Conservation (phyloP, 1,284 basidiomycete genomes). For the Austropuccinia psidii region DNA sequence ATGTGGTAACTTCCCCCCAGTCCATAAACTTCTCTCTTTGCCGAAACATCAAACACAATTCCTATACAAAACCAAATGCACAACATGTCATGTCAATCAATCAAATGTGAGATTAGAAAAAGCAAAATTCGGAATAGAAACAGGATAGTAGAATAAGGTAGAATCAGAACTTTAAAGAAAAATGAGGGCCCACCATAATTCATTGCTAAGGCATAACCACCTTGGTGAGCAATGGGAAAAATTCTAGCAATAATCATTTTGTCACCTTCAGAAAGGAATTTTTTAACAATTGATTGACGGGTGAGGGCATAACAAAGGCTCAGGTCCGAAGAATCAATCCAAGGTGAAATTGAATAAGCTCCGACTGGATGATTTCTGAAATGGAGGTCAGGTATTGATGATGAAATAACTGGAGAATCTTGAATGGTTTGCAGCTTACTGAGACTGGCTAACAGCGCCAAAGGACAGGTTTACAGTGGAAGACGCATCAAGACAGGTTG, state of each 20-base stretch:
- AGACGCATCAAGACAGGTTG: no score
- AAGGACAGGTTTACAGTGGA: no score
- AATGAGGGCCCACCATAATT: slow-evolving; percentile 66
- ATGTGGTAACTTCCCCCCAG: slow-evolving; percentile 61
- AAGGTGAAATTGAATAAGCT: slow-evolving; percentile 18
- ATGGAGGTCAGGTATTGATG: neutral
- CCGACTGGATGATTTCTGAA: neutral
- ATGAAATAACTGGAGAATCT: neutral
- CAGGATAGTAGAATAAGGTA: no score
- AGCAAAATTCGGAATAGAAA: no score
- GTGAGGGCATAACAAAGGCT: slow-evolving; percentile 68
- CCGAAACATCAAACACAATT: slow-evolving; percentile 69
- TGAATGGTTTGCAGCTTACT: neutral
- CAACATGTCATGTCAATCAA: no score
- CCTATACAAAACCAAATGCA: no score
- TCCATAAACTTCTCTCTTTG: slow-evolving; percentile 73
- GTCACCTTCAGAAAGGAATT: slow-evolving; percentile 90
- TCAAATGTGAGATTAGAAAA: no score
- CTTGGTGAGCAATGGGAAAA: slow-evolving; percentile 74
- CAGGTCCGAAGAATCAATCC: slow-evolving; percentile 52
- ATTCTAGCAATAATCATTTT: slow-evolving; percentile 76
- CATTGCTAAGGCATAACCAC: slow-evolving; percentile 83
- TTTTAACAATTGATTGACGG: slow-evolving; percentile 78
- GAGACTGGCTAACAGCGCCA: no score
- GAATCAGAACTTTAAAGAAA: no score